phyloP scores from a whole-genome alignment of 148 eudicot species.

The Fagopyrum homotropicum region DNA sequence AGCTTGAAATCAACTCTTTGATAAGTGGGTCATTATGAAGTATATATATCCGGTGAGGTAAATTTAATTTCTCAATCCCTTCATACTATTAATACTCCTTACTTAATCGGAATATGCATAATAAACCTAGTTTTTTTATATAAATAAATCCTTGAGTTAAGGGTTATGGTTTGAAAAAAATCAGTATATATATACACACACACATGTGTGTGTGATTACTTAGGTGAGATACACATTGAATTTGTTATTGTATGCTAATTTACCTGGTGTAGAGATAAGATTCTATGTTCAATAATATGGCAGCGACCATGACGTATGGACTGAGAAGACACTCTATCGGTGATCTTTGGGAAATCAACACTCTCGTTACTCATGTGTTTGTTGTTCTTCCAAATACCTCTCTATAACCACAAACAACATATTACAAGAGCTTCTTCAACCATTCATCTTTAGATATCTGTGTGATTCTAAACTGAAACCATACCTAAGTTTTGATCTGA shows the following conservation, averaged over 20 bases:
- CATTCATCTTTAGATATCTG: too few species aligned
- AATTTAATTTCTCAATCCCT: too few species aligned
- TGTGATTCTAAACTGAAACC: too few species aligned
- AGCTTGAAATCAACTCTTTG: slow-evolving; percentile 40
- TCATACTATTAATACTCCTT: too few species aligned
- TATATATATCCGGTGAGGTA: slow-evolving; percentile 67
- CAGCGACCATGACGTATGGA: slow-evolving; percentile 78
- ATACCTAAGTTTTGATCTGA: too few species aligned
- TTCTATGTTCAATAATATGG: slow-evolving; percentile 75
- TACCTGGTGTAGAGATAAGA: slow-evolving; percentile 68
- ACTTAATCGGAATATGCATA: too few species aligned
- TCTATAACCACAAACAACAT: too few species aligned
- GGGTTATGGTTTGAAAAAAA: too few species aligned
- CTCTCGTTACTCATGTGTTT: background rate
- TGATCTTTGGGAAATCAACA: slow-evolving; percentile 2
- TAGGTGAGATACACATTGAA: slow-evolving; percentile 78
- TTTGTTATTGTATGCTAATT: slow-evolving; percentile 68
- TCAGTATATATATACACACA: too few species aligned
- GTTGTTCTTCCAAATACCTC: background rate
- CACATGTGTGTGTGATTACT: background rate
- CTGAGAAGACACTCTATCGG: slow-evolving; percentile 84
- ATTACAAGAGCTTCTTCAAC: too few species aligned
- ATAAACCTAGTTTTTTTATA: too few species aligned
- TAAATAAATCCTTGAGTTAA: too few species aligned
- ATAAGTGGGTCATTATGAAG: slow-evolving; percentile 66